Conservation (phyloP, 2,329 filamentous ascomycete species). For the Sarocladiaceae sp. region DNA sequence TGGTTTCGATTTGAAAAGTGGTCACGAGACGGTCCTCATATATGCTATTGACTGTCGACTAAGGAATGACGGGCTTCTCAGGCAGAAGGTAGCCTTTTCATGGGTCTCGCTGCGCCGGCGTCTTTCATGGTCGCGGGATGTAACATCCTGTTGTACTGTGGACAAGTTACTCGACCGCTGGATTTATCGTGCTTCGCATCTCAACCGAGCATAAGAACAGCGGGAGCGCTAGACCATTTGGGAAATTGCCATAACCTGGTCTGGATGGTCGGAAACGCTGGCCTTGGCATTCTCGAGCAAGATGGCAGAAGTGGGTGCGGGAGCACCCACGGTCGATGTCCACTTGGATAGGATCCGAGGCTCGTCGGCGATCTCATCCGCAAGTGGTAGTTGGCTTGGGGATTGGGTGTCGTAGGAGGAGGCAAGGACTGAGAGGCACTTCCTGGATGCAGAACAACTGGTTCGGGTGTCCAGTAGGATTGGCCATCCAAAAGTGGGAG, state of each 20-base stretch:
- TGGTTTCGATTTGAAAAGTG: too few species aligned
- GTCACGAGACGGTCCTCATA: too few species aligned
- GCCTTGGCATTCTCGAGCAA: background rate
- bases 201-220: background rate
- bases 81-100: too few species aligned
- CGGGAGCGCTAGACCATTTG: background rate
- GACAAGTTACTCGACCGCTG: too few species aligned
- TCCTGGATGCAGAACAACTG: background rate
- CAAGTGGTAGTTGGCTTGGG: background rate
- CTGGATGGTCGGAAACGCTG: slow-evolving; percentile 2
- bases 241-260: background rate
- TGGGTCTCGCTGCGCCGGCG: too few species aligned
- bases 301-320: background rate
- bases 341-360: slow-evolving; percentile 1
- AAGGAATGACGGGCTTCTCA: too few species aligned
- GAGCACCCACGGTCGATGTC: background rate
- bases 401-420: background rate
- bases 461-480: too few species aligned
- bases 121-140: too few species aligned
- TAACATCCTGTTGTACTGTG: too few species aligned
- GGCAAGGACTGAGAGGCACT: background rate
- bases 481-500: background rate
- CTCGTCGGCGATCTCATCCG: slow-evolving; percentile 3
- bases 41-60: too few species aligned
- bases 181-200: background rate